A percentile compares a stretch with the other conserved stretches of the same genome.
Conservation (phyloP, 345 rosid species). For the Jatropha curcas region DNA sequence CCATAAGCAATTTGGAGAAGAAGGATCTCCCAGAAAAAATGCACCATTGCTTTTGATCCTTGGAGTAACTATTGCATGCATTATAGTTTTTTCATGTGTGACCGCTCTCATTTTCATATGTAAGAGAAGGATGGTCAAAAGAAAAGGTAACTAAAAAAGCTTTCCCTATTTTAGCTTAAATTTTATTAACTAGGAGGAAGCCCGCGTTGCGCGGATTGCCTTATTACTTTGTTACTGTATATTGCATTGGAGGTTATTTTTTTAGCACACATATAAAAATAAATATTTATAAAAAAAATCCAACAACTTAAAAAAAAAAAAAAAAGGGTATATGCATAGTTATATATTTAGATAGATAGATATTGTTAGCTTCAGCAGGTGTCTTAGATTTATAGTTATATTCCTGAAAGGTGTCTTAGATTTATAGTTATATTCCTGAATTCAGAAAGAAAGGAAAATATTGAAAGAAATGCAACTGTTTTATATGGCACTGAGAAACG, state of each 20-base stretch:
- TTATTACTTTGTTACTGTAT: too few relatives aligned
- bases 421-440: neutral
- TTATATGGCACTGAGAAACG: constrained; percentile 32
- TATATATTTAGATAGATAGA: too few relatives aligned
- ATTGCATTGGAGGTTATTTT: neutral
- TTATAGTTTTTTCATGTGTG: constrained; percentile 6
- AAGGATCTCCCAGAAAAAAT: neutral
- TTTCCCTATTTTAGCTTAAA: neutral
- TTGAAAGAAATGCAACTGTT: constrained; percentile 8
- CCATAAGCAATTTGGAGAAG: neutral
- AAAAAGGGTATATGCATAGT: too few relatives aligned
- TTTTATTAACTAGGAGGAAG: too few relatives aligned
- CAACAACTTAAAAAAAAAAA: too few relatives aligned
- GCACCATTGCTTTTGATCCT: constrained; percentile 12
- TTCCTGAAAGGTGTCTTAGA: neutral
- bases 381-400: too few relatives aligned
- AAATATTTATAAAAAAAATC: too few relatives aligned
- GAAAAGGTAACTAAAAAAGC: constrained; percentile 20
- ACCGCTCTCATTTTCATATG: constrained; percentile 7
- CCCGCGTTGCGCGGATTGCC: too few relatives aligned
- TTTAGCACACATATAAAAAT: too few relatives aligned
- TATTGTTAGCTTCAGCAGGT: too few relatives aligned
- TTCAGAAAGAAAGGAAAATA: constrained; percentile 23
- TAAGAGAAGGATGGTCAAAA: constrained; percentile 12
- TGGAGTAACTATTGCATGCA: constrained; percentile 11